Evolutionary conservation across 768 basidiomycete species (phyloP), one percentile per base, ranked within the genome.

Genomic region (Pulveroboletus sp.): DNA sequence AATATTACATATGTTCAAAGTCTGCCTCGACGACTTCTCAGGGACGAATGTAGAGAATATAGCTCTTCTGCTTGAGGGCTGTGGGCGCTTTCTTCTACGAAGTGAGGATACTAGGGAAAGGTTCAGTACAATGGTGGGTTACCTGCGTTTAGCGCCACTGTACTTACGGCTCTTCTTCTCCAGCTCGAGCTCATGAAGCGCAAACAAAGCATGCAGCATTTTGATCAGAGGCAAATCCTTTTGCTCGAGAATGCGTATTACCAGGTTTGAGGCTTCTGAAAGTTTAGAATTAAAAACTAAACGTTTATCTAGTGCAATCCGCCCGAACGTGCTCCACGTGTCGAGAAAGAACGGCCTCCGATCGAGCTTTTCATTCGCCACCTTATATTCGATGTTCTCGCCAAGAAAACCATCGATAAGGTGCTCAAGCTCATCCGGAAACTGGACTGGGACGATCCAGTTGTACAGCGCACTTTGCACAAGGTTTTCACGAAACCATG

Each of bases 171-270:
- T 63, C 16, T 63, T 24, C n/a, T 51, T 44, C 7, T 40, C 38
- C 50, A 94, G 91, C 75, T 99, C 30, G 96, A 98, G 60, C 73
- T 96, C 24, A 92, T 97, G 90, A 80, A 87, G 50, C 82, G 95
- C 37, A 98, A 98, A 72, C 93, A 96, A 76, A 86, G 77, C 47
- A 79, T 93, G 74, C 85, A 92, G 56, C 93, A 97, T 63, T 81
- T 99, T 29, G 96, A 98, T 67, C 86, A 91, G 62, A 76, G 93
- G 16, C 92, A 98, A 62, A 72, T 85, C 6, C 77, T 97, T 14
- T 71, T 97, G 53, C 78, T 99, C 26, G 96, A 98, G 68, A 99
- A 99, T 65, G 96, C 96, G 0, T 99, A 96, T 67, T 98, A 98
- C 67, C 93, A 93, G 79, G 93, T 92, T 54, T 42, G 54, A 37